Conservation (phyloP, 2,329 filamentous ascomycete genomes). For the Epichloe coenophiala region DNA sequence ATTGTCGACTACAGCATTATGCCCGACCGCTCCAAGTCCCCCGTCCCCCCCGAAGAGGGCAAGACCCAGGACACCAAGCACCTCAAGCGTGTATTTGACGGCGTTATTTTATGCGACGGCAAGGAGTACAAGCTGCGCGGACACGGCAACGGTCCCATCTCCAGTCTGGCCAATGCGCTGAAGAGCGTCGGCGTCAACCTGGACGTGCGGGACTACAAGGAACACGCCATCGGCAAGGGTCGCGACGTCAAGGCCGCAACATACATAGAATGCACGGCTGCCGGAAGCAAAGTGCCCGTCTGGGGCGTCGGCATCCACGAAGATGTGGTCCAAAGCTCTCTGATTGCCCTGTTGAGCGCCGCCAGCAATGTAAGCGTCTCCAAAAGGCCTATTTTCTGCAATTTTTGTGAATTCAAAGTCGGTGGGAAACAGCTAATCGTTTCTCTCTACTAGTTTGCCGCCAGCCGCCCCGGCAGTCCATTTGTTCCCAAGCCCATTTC, state of each 20-base stretch:
- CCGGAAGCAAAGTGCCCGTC: conserved; percentile 54
- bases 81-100: conserved; percentile 69
- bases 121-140: conserved; percentile 67
- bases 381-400: background rate
- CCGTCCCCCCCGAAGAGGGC: conserved; percentile 45
- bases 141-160: conserved; percentile 81
- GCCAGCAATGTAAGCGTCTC: conserved; percentile 62
- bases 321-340: conserved; percentile 67
- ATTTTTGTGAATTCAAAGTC: no score
- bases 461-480: conserved; percentile 56
- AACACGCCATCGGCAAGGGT: conserved; percentile 77
- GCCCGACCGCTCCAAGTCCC: conserved; percentile 66
- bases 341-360: conserved; percentile 74
- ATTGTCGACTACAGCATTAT: conserved; percentile 87
- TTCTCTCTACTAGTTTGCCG: conserved; percentile 37
- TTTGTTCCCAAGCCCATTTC: conserved; percentile 40
- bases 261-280: conserved; percentile 77
- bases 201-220: conserved; percentile 90
- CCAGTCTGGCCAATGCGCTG: conserved; percentile 72
- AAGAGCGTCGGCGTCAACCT: conserved; percentile 68
- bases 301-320: conserved; percentile 57
- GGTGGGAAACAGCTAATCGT: no score
- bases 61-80: conserved; percentile 67
- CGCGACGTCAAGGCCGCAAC: conserved; percentile 83
- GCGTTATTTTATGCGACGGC: conserved; percentile 71